These are phyloP conservation scores for Forsythia suspensa DNA, from an alignment of 257 asterid genomes.

Conservation along the genomic window DNA sequence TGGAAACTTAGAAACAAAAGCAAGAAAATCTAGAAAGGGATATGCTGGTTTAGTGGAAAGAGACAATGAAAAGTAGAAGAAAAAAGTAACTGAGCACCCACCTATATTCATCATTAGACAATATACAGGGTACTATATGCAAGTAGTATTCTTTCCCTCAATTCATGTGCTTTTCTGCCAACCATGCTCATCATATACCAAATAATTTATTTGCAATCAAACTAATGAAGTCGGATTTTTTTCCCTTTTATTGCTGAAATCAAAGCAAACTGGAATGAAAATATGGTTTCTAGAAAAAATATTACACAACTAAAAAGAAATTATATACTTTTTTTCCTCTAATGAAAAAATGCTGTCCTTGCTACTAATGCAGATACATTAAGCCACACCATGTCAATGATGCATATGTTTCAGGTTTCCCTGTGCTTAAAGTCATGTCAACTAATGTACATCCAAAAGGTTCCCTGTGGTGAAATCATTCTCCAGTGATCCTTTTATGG, in stretches of 20 bases:
- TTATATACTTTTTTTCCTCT: background rate
- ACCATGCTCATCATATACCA: background rate
- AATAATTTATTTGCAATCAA: background rate
- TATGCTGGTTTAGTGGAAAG: background rate
- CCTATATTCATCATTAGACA: background rate
- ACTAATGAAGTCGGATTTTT: background rate
- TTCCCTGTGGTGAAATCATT: background rate
- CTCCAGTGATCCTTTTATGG: constrained; percentile 2
- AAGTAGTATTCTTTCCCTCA: background rate
- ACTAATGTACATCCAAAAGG: constrained; percentile 8
- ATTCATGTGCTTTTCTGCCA: background rate
- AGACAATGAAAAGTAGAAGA: background rate
- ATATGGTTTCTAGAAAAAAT: background rate
- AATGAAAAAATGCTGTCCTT: background rate
- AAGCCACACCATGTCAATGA: constrained; percentile 1
- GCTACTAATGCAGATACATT: background rate
- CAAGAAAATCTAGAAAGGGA: background rate
- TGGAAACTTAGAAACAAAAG: background rate
- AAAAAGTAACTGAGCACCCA: background rate
- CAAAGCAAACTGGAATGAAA: background rate
- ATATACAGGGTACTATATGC: background rate
- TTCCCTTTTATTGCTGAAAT: background rate
- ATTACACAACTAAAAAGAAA: background rate
- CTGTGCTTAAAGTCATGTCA: constrained; percentile 13
- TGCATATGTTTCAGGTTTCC: constrained; percentile 9